Evolutionary conservation across 257 asterid species (phyloP).

Genomic region (Nyctanthes arbortristis): DNA sequence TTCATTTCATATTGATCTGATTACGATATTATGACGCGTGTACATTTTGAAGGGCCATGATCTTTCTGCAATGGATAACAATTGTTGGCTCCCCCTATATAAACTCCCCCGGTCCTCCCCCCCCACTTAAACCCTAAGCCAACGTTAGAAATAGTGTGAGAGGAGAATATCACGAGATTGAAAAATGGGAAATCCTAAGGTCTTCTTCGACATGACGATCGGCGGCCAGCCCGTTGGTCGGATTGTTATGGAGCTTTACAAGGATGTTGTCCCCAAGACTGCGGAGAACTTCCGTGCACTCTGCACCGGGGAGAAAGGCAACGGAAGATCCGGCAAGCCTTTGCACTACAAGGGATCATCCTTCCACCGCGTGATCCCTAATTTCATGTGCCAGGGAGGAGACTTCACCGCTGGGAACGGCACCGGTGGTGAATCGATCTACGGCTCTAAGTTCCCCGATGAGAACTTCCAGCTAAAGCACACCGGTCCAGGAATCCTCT

Average conservation of each 20-base stretch:
- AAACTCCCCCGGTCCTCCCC: not conserved
- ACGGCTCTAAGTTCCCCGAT: conserved; percentile 59
- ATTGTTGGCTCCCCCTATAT: not conserved
- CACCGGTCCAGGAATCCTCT: conserved; percentile 63
- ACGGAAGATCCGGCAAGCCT: conserved; percentile 52
- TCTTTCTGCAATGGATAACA: not conserved
- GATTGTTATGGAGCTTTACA: conserved; percentile 53
- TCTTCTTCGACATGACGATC: conserved; percentile 57
- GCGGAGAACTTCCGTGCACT: conserved; percentile 77
- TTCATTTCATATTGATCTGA: not conserved
- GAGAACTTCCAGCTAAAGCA: conserved; percentile 68
- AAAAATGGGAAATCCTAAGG: conserved; percentile 54
- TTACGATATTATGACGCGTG: not conserved
- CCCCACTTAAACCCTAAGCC: not conserved
- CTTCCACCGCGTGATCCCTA: conserved; percentile 66
- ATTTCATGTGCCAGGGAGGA: conserved; percentile 71
- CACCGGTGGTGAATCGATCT: conserved; percentile 79
- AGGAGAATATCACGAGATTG: not conserved
- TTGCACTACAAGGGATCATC: conserved; percentile 61
- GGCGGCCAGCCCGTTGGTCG: conserved; percentile 46
- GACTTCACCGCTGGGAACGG: conserved; percentile 76
- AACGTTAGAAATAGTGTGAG: not conserved
- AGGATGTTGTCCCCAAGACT: conserved; percentile 58
- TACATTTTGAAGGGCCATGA: not conserved
- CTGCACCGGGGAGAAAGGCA: conserved; percentile 77